Evolutionary conservation across 228 moss, liverwort and hornwort species (phyloP).

Genomic region (Sphagnum magellanicum): DNA sequence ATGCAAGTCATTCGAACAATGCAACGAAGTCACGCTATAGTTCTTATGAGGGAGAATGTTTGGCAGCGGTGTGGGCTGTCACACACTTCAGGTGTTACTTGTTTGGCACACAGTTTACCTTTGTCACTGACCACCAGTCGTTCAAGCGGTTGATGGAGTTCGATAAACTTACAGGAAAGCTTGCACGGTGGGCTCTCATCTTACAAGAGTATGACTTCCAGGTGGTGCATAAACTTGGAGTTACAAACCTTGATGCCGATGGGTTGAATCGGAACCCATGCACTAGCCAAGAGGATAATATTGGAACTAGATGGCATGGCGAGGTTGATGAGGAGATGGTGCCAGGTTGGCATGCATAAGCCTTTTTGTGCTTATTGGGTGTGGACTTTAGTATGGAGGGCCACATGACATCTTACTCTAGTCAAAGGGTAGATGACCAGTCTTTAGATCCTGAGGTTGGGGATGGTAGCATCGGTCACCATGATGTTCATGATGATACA

Average conservation of each 20-base stretch:
- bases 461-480: no score
- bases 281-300: not conserved
- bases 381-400: no score
- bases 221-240: not conserved
- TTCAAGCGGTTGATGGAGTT: not conserved
- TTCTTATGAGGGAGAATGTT: not conserved
- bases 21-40: not conserved
- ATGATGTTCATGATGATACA: no score
- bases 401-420: no score
- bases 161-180: not conserved
- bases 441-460: no score
- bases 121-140: not conserved
- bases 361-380: not conserved
- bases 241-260: not conserved
- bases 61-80: not conserved
- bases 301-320: not conserved
- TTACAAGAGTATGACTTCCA: constrained; percentile 1
- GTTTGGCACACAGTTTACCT: not conserved
- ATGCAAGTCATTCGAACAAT: not conserved
- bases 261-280: not conserved
- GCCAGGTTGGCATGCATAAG: not conserved
- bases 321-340: not conserved
- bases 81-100: constrained; percentile 2
- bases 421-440: no score
- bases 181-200: constrained; percentile 1